phyloP scores from a whole-genome alignment of 352 stramenopile genomes.

The Pythium periplocum region DNA sequence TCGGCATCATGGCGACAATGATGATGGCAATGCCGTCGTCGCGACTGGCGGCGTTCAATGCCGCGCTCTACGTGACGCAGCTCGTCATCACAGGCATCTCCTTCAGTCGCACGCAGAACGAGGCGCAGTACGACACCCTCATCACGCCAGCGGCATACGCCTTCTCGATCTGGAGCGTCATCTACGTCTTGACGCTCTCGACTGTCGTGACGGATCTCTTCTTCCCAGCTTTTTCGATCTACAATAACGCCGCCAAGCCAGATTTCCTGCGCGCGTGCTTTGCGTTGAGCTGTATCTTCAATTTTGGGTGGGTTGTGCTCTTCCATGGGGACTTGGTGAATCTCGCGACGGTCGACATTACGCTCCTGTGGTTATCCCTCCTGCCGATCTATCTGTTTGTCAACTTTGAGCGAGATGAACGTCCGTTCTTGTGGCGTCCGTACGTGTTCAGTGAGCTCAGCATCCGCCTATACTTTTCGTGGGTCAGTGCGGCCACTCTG shows the following conservation, averaged over 20 bases:
- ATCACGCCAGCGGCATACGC: slow-evolving; percentile 45
- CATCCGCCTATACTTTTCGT: slow-evolving; percentile 62
- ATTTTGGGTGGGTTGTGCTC: slow-evolving; percentile 47
- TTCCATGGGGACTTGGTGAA: slow-evolving; percentile 35
- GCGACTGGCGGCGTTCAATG: slow-evolving; percentile 44
- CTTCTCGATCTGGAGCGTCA: slow-evolving; percentile 64
- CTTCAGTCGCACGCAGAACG: slow-evolving; percentile 8
- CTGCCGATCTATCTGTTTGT: slow-evolving; percentile 63
- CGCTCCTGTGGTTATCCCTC: slow-evolving; percentile 52
- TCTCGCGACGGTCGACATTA: slow-evolving; percentile 37
- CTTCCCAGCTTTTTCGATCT: slow-evolving; percentile 41
- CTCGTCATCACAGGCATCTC: slow-evolving; percentile 39
- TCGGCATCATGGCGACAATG: too few relatives aligned
- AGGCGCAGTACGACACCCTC: slow-evolving; percentile 35
- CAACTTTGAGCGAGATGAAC: slow-evolving; percentile 38
- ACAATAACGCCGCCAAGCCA: slow-evolving; percentile 34
- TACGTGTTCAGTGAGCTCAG: slow-evolving; percentile 58
- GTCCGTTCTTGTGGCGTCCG: slow-evolving; percentile 42
- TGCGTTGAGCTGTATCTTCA: slow-evolving; percentile 40
- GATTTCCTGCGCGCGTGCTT: slow-evolving; percentile 48
- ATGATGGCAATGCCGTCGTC: too few relatives aligned
- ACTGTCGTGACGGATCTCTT: slow-evolving; percentile 54
- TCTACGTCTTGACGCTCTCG: slow-evolving; percentile 49
- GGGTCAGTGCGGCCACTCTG: slow-evolving; percentile 44
- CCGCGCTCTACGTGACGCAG: slow-evolving; percentile 44